Evolutionary conservation across 2,329 filamentous ascomycete genomes (phyloP), one percentile per base, ranked within the genome.

Genomic region (Neofusicoccum laricinum): DNA sequence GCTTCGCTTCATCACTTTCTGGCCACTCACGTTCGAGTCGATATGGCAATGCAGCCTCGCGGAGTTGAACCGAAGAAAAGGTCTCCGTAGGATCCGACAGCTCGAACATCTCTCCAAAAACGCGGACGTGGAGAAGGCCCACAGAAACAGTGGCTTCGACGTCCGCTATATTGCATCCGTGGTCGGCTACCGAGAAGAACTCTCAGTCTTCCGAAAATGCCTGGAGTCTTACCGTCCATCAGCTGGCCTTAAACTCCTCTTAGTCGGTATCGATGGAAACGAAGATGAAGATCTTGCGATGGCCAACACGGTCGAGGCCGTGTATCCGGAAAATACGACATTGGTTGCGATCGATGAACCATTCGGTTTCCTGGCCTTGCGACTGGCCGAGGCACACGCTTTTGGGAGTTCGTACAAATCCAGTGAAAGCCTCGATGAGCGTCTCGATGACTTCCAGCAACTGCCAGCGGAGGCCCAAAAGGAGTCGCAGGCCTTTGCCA

Each of bases 181-280:
- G 19, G 73, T 75, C 15, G 73, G 73, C 25, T 75, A 73, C 65
- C 70, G 73, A 32, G 73, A 75, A 55, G 73, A 75, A 21, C 69
- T 71, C 1, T 64, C 62, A 4, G 57, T 75, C 2, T 75, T 71
- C 65, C 66, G 66, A 32, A 68, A 68, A 10, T 70, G 69, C n/a
- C 63, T 75, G 41, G 67, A 69, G 2, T 74, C 73, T 58, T 75
- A 75, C 68, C 71, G 67, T 38, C 58, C 64, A 4, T 68, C 70
- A 1, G 61, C 67, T 5, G 69, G 69, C 8, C 69, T 70, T n/a
- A 66, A 66, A 0, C 70, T 72, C 38, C 45, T 74, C n/a, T 66
- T 75, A 2, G 67, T 70, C 4, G 71, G 73, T 8, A 69, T 75
- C 8, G 73, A 75, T 62, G 73, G 73, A 1, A 68, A 75, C 40